Evolutionary conservation across 2,329 filamentous ascomycete genomes (phyloP).

Genomic region (Chaetomium sp.): DNA sequence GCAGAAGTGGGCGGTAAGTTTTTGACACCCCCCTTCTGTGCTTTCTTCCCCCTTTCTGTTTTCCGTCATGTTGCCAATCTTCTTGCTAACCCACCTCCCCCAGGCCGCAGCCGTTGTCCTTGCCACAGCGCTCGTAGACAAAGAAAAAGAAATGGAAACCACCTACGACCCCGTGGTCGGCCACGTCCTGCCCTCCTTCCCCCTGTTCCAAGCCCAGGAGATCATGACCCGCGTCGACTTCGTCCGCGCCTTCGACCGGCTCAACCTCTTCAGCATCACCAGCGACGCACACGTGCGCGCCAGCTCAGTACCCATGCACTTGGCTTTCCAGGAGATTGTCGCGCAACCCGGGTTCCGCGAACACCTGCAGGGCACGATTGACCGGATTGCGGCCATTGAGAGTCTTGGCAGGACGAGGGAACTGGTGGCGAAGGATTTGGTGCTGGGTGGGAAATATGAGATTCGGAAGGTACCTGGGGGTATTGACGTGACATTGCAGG

Average conservation of each 20-base stretch:
- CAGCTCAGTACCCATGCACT: conserved; percentile 93
- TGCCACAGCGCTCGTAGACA: conserved; percentile 82
- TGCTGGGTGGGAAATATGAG: conserved; percentile 73
- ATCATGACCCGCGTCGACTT: conserved; percentile 97
- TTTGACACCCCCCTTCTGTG: not conserved
- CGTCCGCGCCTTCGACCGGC: conserved; percentile 83
- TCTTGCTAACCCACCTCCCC: not conserved
- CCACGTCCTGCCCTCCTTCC: conserved; percentile 72
- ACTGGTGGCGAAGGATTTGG: conserved; percentile 89
- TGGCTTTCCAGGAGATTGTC: conserved; percentile 82
- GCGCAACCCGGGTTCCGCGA: conserved; percentile 68
- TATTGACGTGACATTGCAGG: conserved; percentile 21
- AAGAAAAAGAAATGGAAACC: conserved; percentile 59
- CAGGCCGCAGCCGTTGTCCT: conserved; percentile 89
- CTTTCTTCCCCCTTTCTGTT: not conserved
- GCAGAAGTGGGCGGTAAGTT: conserved; percentile 80
- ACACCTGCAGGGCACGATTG: conserved; percentile 72
- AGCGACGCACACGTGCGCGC: conserved; percentile 80
- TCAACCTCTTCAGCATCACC: conserved; percentile 94
- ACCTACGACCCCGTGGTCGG: conserved; percentile 61
- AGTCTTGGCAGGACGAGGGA: conserved; percentile 89
- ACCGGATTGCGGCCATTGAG: conserved; percentile 88
- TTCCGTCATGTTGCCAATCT: not conserved
- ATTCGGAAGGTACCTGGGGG: conserved; percentile 34
- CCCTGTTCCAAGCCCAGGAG: conserved; percentile 76